Conservation (phyloP, 768 basidiomycete genomes). For the Lactarius sanguifluus region DNA sequence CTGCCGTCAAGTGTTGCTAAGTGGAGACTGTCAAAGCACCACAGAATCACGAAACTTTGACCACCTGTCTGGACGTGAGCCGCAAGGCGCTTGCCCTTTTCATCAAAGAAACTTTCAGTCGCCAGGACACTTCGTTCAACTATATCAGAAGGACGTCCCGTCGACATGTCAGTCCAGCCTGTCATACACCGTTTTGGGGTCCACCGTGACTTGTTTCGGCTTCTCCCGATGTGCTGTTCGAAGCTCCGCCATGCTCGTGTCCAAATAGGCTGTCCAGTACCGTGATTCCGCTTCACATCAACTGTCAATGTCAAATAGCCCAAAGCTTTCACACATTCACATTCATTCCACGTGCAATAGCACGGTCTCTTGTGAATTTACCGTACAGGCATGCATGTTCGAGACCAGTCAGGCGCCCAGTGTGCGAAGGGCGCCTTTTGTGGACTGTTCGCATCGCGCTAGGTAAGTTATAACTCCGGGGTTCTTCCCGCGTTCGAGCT, state of each 20-base stretch:
- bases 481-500: neutral
- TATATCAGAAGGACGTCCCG: neutral
- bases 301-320: neutral
- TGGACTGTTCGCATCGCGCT: neutral
- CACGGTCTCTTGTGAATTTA: neutral
- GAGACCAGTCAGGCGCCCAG: neutral
- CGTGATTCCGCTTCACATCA: neutral
- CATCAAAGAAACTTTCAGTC: neutral
- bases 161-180: neutral
- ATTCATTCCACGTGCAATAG: neutral
- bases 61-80: neutral
- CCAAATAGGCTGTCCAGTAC: neutral
- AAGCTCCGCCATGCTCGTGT: neutral
- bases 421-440: neutral
- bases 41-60: too few relatives aligned
- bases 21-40: neutral
- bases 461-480: neutral
- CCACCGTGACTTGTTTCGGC: neutral
- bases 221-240: neutral
- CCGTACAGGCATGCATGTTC: neutral
- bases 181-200: too few relatives aligned
- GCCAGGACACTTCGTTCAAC: neutral
- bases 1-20: neutral
- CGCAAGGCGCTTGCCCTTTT: neutral
- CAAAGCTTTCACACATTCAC: neutral